These are phyloP conservation scores for Hypomontagnella submonticulosa DNA, from an alignment of 495 filamentous ascomycete species.

Conservation along the genomic window DNA sequence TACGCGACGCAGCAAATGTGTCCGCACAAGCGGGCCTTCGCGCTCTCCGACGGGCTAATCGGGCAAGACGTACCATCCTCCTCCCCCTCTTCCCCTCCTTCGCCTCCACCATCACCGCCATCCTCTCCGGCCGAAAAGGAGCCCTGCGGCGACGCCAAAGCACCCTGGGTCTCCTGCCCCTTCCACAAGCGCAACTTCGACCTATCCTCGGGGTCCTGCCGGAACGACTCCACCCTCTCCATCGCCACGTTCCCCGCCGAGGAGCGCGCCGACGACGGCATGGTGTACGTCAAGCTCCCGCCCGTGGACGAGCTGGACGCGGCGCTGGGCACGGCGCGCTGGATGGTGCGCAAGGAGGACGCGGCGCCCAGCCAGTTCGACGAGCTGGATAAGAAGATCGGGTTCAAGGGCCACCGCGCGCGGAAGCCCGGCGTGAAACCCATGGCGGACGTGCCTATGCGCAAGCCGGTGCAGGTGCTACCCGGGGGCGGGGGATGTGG, in stretches of 20 bases:
- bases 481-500: conserved; percentile 61
- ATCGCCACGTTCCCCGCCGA: conserved; percentile 90
- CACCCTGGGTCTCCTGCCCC: conserved; percentile 89
- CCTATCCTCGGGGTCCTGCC: conserved; percentile 78
- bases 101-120: conserved; percentile 46
- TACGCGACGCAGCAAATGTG: conserved; percentile 99
- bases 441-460: conserved; percentile 12
- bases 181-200: conserved; percentile 94
- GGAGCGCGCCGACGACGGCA: conserved; percentile 80
- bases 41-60: conserved; percentile 85
- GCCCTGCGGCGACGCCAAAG: conserved; percentile 49
- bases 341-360: conserved; percentile 84
- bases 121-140: conserved; percentile 15
- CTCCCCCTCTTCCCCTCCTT: conserved; percentile 54
- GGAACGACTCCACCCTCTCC: conserved; percentile 78
- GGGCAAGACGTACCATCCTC: conserved; percentile 70
- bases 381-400: conserved; percentile 73
- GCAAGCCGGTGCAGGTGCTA: conserved; percentile 57
- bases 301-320: conserved; percentile 86
- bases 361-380: conserved; percentile 63
- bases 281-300: conserved; percentile 88
- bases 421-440: conserved; percentile 44
- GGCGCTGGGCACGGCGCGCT: conserved; percentile 81
- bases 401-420: conserved; percentile 52
- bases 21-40: conserved; percentile 93